A percentile compares a stretch with the other conserved stretches of the same genome.
Evolutionary conservation across 345 rosid genomes (phyloP).

Genomic region (Eucalyptus cloeziana): DNA sequence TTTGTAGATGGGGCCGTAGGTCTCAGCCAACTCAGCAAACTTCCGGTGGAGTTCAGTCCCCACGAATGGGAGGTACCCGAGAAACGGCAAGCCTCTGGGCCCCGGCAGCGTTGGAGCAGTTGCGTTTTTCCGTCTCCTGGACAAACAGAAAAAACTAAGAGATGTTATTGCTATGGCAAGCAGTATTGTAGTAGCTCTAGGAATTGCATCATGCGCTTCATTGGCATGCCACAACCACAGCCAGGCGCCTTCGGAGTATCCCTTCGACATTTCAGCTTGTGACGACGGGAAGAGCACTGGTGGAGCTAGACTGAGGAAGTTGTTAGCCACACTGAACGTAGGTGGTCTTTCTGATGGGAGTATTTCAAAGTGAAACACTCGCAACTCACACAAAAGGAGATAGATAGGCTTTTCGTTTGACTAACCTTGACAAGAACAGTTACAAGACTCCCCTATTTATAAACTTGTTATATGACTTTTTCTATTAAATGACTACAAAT

Average conservation of each 20-base stretch:
- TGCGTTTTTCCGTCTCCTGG: neutral
- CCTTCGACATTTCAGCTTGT: neutral
- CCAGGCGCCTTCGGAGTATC: neutral
- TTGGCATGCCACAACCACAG: neutral
- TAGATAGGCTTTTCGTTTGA: too few relatives aligned
- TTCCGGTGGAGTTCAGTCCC: slow-evolving; percentile 2
- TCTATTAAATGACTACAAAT: too few relatives aligned
- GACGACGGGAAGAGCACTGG: too few relatives aligned
- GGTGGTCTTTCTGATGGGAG: too few relatives aligned
- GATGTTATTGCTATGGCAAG: neutral
- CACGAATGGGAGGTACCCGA: slow-evolving; percentile 34
- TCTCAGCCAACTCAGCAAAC: slow-evolving; percentile 4
- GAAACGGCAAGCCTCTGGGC: slow-evolving; percentile 21
- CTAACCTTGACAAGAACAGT: too few relatives aligned
- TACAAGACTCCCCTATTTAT: too few relatives aligned
- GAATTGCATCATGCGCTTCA: neutral
- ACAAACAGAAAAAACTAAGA: neutral
- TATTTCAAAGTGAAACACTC: too few relatives aligned
- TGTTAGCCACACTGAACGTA: too few relatives aligned
- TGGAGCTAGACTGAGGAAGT: too few relatives aligned
- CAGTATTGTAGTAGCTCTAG: neutral
- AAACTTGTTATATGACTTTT: too few relatives aligned
- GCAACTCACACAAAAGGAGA: too few relatives aligned
- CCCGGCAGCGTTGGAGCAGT: slow-evolving; percentile 3
- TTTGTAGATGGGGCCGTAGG: slow-evolving; percentile 25